These are phyloP conservation scores for Rhodamnia rubescens DNA, from an alignment of 345 rosid species.

Conservation along the genomic window DNA sequence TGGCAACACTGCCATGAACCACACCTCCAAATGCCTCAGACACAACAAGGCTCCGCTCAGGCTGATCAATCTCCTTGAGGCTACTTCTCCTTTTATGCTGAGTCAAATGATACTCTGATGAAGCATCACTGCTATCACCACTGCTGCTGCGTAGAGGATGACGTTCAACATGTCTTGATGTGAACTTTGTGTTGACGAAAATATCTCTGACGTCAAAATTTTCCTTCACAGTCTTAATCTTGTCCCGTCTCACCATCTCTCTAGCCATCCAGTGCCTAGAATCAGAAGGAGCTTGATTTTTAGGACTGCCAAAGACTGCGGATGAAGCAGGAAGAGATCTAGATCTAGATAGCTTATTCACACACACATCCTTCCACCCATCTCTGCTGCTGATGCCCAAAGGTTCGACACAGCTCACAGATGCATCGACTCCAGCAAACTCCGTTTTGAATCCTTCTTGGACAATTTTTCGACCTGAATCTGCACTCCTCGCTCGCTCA, in stretches of 20 bases:
- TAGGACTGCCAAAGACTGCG: constrained; percentile 28
- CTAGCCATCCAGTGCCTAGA: constrained; percentile 39
- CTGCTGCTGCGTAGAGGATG: constrained; percentile 9
- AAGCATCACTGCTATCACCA: constrained; percentile 20
- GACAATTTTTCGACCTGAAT: constrained; percentile 18
- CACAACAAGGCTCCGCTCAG: constrained; percentile 22
- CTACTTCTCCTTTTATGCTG: constrained; percentile 14
- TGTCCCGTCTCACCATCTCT: constrained; percentile 30
- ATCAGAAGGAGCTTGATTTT: constrained; percentile 24
- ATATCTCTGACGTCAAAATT: constrained; percentile 26
- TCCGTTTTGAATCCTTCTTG: constrained; percentile 10
- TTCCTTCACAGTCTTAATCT: constrained; percentile 29
- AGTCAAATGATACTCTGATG: constrained; percentile 28
- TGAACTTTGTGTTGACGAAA: constrained; percentile 28
- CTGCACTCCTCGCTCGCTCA: constrained; percentile 28
- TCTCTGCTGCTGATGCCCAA: constrained; percentile 93
- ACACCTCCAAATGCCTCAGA: constrained; percentile 19
- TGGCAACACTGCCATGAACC: constrained; percentile 15
- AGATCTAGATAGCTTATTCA: constrained; percentile 42
- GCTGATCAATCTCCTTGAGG: constrained; percentile 11
- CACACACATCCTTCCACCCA: constrained; percentile 73
- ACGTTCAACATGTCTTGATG: constrained; percentile 23
- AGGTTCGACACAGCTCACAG: constrained; percentile 36
- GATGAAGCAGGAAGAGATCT: constrained; percentile 67
- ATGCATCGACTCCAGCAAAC: constrained; percentile 9